phyloP scores from a whole-genome alignment of 306 rosid species.

The Abrus precatorius region DNA sequence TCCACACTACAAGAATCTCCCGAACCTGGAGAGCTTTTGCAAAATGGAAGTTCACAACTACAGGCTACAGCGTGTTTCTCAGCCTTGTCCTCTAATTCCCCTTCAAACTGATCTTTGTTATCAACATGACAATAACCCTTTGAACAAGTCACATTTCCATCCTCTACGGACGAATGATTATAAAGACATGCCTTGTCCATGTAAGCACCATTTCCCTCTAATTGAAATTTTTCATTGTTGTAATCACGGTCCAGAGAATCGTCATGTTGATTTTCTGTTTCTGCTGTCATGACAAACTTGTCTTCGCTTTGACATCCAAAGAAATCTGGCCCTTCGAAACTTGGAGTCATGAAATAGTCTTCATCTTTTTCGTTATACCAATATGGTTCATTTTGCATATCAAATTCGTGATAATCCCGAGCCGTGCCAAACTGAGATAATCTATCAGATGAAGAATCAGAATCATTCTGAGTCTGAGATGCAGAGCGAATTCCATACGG shows the following conservation, averaged over 20 bases:
- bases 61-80: slow-evolving; percentile 24
- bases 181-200: slow-evolving; percentile 65
- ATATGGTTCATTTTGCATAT: slow-evolving; percentile 77
- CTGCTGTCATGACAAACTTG: slow-evolving; percentile 81
- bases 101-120: slow-evolving; percentile 46
- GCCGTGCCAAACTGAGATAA: slow-evolving; percentile 94
- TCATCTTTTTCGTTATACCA: slow-evolving; percentile 85
- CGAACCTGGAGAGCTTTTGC: slow-evolving; percentile 53
- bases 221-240: slow-evolving; percentile 42
- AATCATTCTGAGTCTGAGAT: slow-evolving; percentile 70
- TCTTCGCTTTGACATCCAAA: slow-evolving; percentile 80
- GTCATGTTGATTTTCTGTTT: slow-evolving; percentile 54
- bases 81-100: slow-evolving; percentile 47
- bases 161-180: slow-evolving; percentile 48
- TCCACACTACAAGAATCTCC: slow-evolving; percentile 60
- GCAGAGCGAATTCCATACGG: slow-evolving; percentile 85
- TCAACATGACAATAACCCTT: slow-evolving; percentile 46
- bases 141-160: slow-evolving; percentile 47
- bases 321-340: slow-evolving; percentile 74
- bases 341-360: slow-evolving; percentile 81
- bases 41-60: slow-evolving; percentile 56
- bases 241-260: slow-evolving; percentile 47
- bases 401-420: slow-evolving; percentile 84
- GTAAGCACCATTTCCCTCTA: slow-evolving; percentile 51
- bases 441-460: slow-evolving; percentile 78